A percentile compares a stretch with the other conserved stretches of the same genome.
These are phyloP conservation scores for Clavispora asparagi DNA, from an alignment of 805 yeast species.

Conservation along the genomic window DNA sequence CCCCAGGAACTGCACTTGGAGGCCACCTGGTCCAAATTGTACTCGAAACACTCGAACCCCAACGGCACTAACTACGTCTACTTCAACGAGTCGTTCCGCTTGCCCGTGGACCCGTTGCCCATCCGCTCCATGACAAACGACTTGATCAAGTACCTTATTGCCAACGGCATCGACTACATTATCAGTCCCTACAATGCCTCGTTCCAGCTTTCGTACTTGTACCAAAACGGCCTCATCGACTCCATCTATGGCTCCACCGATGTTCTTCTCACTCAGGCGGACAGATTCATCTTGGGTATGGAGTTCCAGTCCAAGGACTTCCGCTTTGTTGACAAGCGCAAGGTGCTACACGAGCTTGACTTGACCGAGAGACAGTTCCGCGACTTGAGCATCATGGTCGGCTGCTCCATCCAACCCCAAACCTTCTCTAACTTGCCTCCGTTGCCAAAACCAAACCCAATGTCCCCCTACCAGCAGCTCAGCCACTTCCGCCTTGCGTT, in stretches of 20 bases:
- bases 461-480: slow-evolving; percentile 36
- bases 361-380: slow-evolving; percentile 62
- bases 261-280: slow-evolving; percentile 57
- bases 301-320: slow-evolving; percentile 64
- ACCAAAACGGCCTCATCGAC: slow-evolving; percentile 53
- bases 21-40: slow-evolving; percentile 34
- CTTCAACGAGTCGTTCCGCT: slow-evolving; percentile 46
- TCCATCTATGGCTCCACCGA: slow-evolving; percentile 85
- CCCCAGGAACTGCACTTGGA: slow-evolving; percentile 37
- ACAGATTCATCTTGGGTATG: slow-evolving; percentile 67
- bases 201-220: slow-evolving; percentile 72
- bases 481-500: slow-evolving; percentile 37
- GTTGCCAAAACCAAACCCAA: slow-evolving; percentile 35
- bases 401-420: slow-evolving; percentile 67
- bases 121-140: slow-evolving; percentile 48
- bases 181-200: slow-evolving; percentile 82
- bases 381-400: slow-evolving; percentile 74
- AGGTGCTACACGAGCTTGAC: slow-evolving; percentile 55
- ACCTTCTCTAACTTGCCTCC: slow-evolving; percentile 53
- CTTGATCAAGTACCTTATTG: slow-evolving; percentile 53
- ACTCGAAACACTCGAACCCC: slow-evolving; percentile 19
- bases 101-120: slow-evolving; percentile 45
- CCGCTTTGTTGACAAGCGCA: slow-evolving; percentile 55
- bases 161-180: slow-evolving; percentile 55
- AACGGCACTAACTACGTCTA: slow-evolving; percentile 15